Evolutionary conservation across 257 asterid genomes (phyloP).

Genomic region (Haberlea rhodopensis): DNA sequence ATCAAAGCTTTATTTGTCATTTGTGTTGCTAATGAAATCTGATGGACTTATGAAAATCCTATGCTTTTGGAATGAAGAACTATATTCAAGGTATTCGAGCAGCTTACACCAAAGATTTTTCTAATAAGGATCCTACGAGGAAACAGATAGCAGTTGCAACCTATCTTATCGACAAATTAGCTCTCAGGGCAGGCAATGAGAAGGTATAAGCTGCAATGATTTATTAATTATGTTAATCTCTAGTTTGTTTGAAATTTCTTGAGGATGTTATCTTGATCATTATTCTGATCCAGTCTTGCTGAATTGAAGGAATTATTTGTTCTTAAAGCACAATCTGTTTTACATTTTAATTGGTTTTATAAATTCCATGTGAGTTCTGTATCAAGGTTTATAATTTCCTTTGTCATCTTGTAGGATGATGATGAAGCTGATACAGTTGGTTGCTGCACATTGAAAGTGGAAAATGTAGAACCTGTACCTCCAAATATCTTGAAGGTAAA

Average conservation of each 20-base stretch:
- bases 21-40: slow-evolving; percentile 25
- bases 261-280: slow-evolving; percentile 16
- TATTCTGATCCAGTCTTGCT: slow-evolving; percentile 5
- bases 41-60: slow-evolving; percentile 27
- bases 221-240: slow-evolving; percentile 8
- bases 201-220: slow-evolving; percentile 53
- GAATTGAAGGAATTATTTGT: background rate
- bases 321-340: slow-evolving; percentile 4
- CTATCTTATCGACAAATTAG: slow-evolving; percentile 94
- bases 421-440: slow-evolving; percentile 99
- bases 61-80: slow-evolving; percentile 52
- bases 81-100: slow-evolving; percentile 71
- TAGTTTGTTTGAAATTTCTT: slow-evolving; percentile 17
- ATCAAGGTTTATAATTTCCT: slow-evolving; percentile 15
- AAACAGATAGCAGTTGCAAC: slow-evolving; percentile 99
- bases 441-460: slow-evolving; percentile 97
- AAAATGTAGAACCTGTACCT: slow-evolving; percentile 90
- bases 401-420: slow-evolving; percentile 66
- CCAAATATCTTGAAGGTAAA: slow-evolving; percentile 85
- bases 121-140: slow-evolving; percentile 70
- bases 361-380: slow-evolving; percentile 1
- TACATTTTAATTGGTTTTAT: background rate
- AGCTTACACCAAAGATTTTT: slow-evolving; percentile 71
- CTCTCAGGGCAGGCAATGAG: slow-evolving; percentile 99
- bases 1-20: slow-evolving; percentile 17